phyloP scores from a whole-genome alignment of 345 rosid species.

The Microthlaspi erraticum region DNA sequence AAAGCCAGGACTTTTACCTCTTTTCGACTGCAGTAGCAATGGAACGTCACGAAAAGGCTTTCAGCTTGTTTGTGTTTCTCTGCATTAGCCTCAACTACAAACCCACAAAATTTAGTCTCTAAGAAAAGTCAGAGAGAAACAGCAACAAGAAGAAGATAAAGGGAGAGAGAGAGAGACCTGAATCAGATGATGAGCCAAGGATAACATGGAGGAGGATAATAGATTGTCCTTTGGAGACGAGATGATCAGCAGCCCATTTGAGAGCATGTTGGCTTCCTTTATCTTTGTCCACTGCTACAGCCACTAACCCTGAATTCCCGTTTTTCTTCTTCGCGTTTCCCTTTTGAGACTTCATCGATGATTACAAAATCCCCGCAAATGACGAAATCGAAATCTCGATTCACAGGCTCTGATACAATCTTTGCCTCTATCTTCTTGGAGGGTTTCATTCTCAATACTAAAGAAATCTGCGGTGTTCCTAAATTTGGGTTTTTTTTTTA shows the following conservation, averaged over 20 bases:
- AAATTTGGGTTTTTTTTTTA: slow-evolving; percentile 4
- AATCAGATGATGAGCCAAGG: slow-evolving; percentile 41
- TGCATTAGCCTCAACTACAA: slow-evolving; percentile 30
- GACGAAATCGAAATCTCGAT: slow-evolving; percentile 10
- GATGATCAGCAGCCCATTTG: slow-evolving; percentile 82
- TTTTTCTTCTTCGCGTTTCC: slow-evolving; percentile 51
- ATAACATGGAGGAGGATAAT: slow-evolving; percentile 75
- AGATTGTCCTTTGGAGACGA: slow-evolving; percentile 65
- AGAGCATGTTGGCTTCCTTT: slow-evolving; percentile 86
- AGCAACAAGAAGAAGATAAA: neutral
- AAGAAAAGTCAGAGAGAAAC: slow-evolving; percentile 12
- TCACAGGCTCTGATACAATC: slow-evolving; percentile 4
- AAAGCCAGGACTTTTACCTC: slow-evolving; percentile 50
- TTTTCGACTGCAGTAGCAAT: slow-evolving; percentile 87
- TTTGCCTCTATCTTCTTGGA: slow-evolving; percentile 25
- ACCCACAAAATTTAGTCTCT: neutral
- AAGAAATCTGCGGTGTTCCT: slow-evolving; percentile 12
- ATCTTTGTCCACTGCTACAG: slow-evolving; percentile 78
- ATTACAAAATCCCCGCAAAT: slow-evolving; percentile 2
- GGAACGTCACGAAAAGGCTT: slow-evolving; percentile 78
- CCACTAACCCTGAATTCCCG: slow-evolving; percentile 57
- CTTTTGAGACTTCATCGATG: slow-evolving; percentile 40
- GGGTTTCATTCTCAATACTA: slow-evolving; percentile 25
- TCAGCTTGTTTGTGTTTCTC: slow-evolving; percentile 55
- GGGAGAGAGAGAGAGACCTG: slow-evolving; percentile 25